Conservation (phyloP, 176 grass and related monocot genomes). For the Avena insularis region DNA sequence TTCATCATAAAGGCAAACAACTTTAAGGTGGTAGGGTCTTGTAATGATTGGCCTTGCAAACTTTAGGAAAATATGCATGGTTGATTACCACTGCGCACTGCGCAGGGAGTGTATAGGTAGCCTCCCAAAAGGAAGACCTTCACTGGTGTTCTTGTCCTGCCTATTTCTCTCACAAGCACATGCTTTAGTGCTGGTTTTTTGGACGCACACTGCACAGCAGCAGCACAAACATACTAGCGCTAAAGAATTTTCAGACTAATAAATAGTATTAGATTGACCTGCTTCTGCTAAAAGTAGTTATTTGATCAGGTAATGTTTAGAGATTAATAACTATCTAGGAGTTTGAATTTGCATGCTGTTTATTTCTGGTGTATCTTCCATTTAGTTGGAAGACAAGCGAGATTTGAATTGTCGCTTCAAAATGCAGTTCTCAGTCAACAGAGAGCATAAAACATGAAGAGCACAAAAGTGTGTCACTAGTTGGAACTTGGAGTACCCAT, state of each 20-base stretch:
- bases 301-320: neutral
- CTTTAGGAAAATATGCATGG: conserved; percentile 23
- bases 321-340: conserved; percentile 2
- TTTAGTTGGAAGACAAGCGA: conserved; percentile 20
- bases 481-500: conserved; percentile 16
- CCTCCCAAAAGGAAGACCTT: neutral
- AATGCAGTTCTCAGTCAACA: conserved; percentile 20
- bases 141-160: neutral
- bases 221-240: conserved; percentile 1
- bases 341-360: neutral
- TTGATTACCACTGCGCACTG: conserved; percentile 24
- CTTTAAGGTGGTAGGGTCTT: conserved; percentile 26
- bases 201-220: neutral
- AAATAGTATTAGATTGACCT: neutral
- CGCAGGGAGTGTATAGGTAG: neutral
- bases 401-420: neutral
- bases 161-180: conserved; percentile 31
- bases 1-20: conserved; percentile 12
- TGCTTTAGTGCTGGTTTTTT: conserved; percentile 17
- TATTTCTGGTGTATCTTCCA: conserved; percentile 17
- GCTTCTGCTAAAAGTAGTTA: conserved; percentile 1
- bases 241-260: conserved; percentile 1
- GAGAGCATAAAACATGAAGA: conserved; percentile 13
- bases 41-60: conserved; percentile 12
- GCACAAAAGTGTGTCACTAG: neutral